These are phyloP conservation scores for Stachybotrys chartarum DNA, from an alignment of 2,329 filamentous ascomycete genomes.

Conservation along the genomic window DNA sequence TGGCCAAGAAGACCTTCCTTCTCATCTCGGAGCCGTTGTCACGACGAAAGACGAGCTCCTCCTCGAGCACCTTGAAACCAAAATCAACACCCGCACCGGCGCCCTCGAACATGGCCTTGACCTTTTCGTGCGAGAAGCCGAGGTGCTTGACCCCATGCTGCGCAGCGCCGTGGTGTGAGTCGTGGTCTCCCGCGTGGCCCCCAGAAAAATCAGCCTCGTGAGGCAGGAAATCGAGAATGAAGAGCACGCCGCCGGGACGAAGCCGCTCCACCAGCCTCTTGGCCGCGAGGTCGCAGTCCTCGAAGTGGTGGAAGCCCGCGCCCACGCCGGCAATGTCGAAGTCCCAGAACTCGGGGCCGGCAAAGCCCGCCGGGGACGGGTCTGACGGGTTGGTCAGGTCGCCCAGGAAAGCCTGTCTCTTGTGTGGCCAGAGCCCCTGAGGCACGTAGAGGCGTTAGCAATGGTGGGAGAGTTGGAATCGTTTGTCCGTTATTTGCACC, in stretches of 20 bases:
- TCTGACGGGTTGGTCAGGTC: constrained; percentile 45
- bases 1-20: constrained; percentile 35
- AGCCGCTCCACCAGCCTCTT: constrained; percentile 53
- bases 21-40: constrained; percentile 2
- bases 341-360: constrained; percentile 53
- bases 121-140: constrained; percentile 55
- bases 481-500: no score
- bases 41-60: constrained; percentile 36
- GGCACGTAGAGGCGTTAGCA: neutral
- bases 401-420: constrained; percentile 51
- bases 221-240: constrained; percentile 62
- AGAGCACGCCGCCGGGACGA: constrained; percentile 56
- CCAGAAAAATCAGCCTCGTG: constrained; percentile 29
- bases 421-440: constrained; percentile 39
- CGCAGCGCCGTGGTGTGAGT: constrained; percentile 6
- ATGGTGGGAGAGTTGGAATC: neutral
- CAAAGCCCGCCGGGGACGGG: constrained; percentile 45
- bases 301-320: constrained; percentile 60
- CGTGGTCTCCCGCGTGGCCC: neutral
- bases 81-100: constrained; percentile 55
- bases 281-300: constrained; percentile 54
- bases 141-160: constrained; percentile 53
- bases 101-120: constrained; percentile 53
- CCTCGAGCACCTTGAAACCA: constrained; percentile 44
- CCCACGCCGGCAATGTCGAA: constrained; percentile 64